Base-by-base conservation (phyloP, 495 filamentous ascomycete species). In the Penicillium alfredii region DNA sequence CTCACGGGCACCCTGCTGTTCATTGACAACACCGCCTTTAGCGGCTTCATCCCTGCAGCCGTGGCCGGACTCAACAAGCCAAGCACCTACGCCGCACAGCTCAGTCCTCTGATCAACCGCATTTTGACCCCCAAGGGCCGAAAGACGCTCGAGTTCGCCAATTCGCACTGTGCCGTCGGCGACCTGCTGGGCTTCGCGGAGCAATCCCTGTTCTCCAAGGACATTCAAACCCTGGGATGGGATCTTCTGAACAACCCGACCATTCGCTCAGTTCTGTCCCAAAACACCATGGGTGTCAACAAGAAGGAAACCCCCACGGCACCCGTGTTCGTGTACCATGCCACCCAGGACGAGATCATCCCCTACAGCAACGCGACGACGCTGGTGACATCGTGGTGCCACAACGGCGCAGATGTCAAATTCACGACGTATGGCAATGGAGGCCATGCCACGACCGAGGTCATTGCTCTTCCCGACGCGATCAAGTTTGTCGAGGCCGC, bases 291-390 rank as follows among this genome's bases (percentile, higher is more conserved):
- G 37, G 60, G 46, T 9, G 44, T 34, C 4, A 45, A 56, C 4
- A 19, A 40, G 20, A 30, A 34, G 1, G 57, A 63, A 28, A 57
- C 52, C 0, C 57, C 60, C 3, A 55, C 51, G 0, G 57, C 51
- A 1, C 61, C 61, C 3, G 42, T 60, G 6, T 59, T 63, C 26
- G 38, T 63, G 2, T 64, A 64, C 26, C 59, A 64, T 30, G 54
- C 51, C 6, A 41, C 47, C 5, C 29, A 57, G 3, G 61, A 64
- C 25, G 56, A 59, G 25, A 37, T 59, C 30, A 64, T 62, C 15
- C 61, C 59, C 0, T 61, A 59, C 14, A 11, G 27, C 1, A 43
- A 59, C n/a, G 50, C 55, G 1, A 30, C 37, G 1, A 16, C 36
- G 0, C 37, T 61, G 44, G 55, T 50, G 6, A 30, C 55, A 3